Evolutionary conservation across 2,329 filamentous ascomycete genomes (phyloP).

Genomic region (Diaporthe longicolla): DNA sequence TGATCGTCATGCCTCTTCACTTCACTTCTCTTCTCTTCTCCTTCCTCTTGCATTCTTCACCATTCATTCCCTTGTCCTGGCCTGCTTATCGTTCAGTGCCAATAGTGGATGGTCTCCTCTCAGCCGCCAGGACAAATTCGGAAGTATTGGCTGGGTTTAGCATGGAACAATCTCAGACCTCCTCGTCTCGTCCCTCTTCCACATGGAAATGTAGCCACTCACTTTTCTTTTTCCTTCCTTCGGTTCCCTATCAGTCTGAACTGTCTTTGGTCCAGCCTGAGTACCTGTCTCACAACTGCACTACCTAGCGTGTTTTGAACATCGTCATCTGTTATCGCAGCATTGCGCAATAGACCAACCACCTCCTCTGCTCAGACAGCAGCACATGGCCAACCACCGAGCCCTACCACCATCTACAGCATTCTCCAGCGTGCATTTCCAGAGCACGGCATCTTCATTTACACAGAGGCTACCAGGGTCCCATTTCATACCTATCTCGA

Average conservation of each 20-base stretch:
- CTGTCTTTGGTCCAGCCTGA: too few relatives aligned
- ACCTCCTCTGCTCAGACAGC: background rate
- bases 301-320: constrained; percentile 2
- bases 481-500: background rate
- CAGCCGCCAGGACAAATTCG: background rate
- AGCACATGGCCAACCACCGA: background rate
- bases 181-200: background rate
- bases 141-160: background rate
- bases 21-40: background rate
- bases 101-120: background rate
- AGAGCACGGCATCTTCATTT: background rate
- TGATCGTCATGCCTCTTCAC: constrained; percentile 3
- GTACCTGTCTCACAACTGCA: constrained; percentile 3
- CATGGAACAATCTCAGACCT: constrained; percentile 1
- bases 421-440: background rate
- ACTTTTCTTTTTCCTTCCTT: background rate
- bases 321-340: background rate
- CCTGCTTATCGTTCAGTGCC: too few relatives aligned
- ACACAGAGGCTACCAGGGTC: background rate
- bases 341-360: background rate
- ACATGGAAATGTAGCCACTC: background rate
- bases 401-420: background rate
- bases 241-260: too few relatives aligned
- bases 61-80: background rate
- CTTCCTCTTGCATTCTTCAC: constrained; percentile 3